phyloP scores from a whole-genome alignment of 2,329 filamentous ascomycete species.

The Aureobasidium mangrovei region DNA sequence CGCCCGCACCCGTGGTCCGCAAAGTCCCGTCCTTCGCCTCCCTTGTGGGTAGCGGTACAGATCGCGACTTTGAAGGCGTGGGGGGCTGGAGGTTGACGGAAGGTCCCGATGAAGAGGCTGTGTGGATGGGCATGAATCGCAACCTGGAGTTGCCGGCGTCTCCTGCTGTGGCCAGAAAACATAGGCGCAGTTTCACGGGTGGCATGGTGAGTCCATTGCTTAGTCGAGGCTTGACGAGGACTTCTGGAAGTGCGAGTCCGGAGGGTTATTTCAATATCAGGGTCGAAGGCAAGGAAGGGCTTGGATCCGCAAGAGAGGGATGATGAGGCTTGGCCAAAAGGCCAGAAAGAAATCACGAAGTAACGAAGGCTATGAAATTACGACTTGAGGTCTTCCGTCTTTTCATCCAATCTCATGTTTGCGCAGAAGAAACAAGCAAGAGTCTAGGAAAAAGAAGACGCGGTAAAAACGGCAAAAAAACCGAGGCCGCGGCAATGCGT shows the following conservation, averaged over 20 bases:
- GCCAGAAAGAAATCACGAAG: no score
- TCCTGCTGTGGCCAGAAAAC: slow-evolving; percentile 11
- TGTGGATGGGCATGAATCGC: slow-evolving; percentile 38
- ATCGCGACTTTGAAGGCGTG: slow-evolving; percentile 36
- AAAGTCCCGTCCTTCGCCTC: slow-evolving; percentile 30
- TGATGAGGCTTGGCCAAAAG: no score
- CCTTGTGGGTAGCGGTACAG: slow-evolving; percentile 24
- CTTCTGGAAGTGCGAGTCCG: slow-evolving; percentile 20
- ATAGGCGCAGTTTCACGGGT: slow-evolving; percentile 18
- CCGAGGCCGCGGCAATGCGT: no score
- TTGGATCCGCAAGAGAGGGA: neutral
- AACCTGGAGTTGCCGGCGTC: slow-evolving; percentile 30
- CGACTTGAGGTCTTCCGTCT: no score
- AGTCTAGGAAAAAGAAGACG: no score
- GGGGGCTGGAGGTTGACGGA: slow-evolving; percentile 32
- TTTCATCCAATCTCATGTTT: no score
- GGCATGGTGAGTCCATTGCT: slow-evolving; percentile 17
- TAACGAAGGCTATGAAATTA: no score
- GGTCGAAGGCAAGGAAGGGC: neutral
- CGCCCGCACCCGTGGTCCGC: slow-evolving; percentile 2
- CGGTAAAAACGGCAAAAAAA: no score
- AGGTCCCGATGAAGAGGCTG: slow-evolving; percentile 33
- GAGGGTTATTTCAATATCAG: slow-evolving; percentile 22
- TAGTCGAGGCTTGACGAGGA: slow-evolving; percentile 8
- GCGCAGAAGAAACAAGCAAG: no score